These are phyloP conservation scores for Pelargonium australe DNA, from an alignment of 441 rosid genomes.

Conservation along the genomic window DNA sequence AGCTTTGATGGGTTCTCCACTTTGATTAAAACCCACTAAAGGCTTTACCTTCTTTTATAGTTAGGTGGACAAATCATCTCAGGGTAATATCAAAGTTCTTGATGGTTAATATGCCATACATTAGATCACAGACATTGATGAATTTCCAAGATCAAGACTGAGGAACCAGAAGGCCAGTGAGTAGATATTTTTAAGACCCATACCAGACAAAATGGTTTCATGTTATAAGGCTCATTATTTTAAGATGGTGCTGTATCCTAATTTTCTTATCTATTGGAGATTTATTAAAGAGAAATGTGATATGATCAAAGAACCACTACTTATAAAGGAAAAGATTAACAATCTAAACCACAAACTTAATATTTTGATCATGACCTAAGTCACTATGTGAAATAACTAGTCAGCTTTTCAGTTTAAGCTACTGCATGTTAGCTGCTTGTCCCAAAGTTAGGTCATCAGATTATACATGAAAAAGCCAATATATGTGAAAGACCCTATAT, in stretches of 20 bases:
- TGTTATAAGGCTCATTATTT: conserved; percentile 2
- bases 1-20: conserved; percentile 30
- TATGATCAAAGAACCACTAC: conserved; percentile 29
- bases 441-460: conserved; percentile 1
- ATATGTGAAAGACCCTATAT: conserved; percentile 10
- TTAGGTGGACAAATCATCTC: neutral
- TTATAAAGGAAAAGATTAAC: conserved; percentile 1
- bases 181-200: neutral
- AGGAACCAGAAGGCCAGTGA: neutral
- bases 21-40: conserved; percentile 17
- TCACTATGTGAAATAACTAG: neutral
- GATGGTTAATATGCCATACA: neutral
- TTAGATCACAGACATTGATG: too few relatives aligned
- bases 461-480: neutral
- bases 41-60: neutral
- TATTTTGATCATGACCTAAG: neutral
- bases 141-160: neutral
- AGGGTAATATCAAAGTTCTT: neutral
- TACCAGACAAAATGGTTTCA: too few relatives aligned
- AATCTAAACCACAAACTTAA: neutral
- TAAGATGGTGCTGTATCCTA: conserved; percentile 28
- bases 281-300: conserved; percentile 22
- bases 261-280: conserved; percentile 29
- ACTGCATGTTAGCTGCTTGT: too few relatives aligned
- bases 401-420: conserved; percentile 17